Percentiles rank a stretch among this genome's conserved stretches.
phyloP scores from a whole-genome alignment of 1,284 basidiomycete species.

The Xerocomus nothofagi region DNA sequence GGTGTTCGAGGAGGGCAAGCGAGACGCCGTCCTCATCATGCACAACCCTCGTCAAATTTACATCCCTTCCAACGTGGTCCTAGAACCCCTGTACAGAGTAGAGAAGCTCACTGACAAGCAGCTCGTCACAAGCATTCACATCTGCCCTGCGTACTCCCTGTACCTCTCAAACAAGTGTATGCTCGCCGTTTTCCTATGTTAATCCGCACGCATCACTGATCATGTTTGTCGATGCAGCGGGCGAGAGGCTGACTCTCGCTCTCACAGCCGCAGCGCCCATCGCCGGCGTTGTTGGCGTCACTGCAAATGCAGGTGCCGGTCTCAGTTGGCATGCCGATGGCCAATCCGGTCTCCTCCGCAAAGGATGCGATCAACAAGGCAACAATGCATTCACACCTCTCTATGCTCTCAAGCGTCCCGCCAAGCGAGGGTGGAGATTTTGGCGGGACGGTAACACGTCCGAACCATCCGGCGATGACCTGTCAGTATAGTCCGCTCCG shows the following conservation, averaged over 20 bases:
- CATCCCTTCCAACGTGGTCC: slow-evolving; percentile 15
- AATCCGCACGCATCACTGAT: slow-evolving; percentile 1
- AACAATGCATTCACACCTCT: slow-evolving; percentile 20
- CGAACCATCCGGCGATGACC: slow-evolving; percentile 17
- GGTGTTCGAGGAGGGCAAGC: slow-evolving; percentile 19
- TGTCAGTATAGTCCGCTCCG: slow-evolving; percentile 10
- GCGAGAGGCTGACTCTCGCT: slow-evolving; percentile 14
- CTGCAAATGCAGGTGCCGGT: background rate
- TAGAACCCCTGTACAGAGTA: slow-evolving; percentile 24
- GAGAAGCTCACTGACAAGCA: slow-evolving; percentile 19
- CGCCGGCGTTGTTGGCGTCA: no score
- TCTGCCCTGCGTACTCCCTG: slow-evolving; percentile 25
- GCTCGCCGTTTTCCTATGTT: background rate
- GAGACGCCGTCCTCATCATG: slow-evolving; percentile 24
- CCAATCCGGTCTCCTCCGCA: slow-evolving; percentile 14
- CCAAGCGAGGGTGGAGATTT: slow-evolving; percentile 16
- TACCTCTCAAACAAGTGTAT: slow-evolving; percentile 33
- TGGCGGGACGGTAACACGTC: slow-evolving; percentile 19
- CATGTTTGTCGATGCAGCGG: slow-evolving; percentile 3
- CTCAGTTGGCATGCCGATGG: slow-evolving; percentile 19
- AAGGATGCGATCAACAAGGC: no score
- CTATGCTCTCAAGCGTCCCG: slow-evolving; percentile 21
- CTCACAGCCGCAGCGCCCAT: slow-evolving; percentile 4
- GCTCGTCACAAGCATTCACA: slow-evolving; percentile 22
- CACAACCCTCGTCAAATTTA: slow-evolving; percentile 22